Percentiles rank a stretch among this genome's conserved stretches.
Evolutionary conservation across 176 grass and related monocot species (phyloP).

Genomic region (Oryza officinalis): DNA sequence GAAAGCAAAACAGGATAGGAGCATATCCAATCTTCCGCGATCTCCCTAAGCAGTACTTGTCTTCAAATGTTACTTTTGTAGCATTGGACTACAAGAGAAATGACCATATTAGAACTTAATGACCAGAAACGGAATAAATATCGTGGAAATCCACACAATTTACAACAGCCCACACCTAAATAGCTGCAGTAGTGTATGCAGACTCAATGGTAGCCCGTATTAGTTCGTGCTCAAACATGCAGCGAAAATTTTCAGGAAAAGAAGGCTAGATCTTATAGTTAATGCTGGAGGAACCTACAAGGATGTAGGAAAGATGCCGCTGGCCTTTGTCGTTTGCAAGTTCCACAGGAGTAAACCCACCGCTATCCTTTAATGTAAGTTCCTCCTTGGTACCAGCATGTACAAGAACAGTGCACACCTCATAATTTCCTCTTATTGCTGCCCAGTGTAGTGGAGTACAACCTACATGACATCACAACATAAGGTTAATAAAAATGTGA

Average conservation of each 20-base stretch:
- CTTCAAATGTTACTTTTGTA: constrained; percentile 75
- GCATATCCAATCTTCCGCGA: constrained; percentile 76
- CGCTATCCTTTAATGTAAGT: constrained; percentile 72
- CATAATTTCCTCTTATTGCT: constrained; percentile 80
- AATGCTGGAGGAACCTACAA: constrained; percentile 66
- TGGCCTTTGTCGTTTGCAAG: constrained; percentile 89
- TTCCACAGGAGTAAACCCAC: constrained; percentile 82
- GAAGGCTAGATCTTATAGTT: constrained; percentile 7
- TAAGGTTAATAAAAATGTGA: constrained; percentile 4
- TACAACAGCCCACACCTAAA: constrained; percentile 22
- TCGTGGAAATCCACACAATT: constrained; percentile 16
- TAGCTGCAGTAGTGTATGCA: constrained; percentile 14
- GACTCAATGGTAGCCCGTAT: background rate
- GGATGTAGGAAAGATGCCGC: constrained; percentile 77
- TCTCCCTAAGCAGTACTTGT: constrained; percentile 65
- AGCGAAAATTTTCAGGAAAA: constrained; percentile 11
- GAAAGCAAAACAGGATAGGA: constrained; percentile 62
- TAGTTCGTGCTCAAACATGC: background rate
- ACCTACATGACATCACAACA: constrained; percentile 57
- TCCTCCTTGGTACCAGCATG: constrained; percentile 87
- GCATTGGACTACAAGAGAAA: constrained; percentile 76
- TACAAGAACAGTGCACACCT: constrained; percentile 88
- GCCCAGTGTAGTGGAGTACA: constrained; percentile 97
- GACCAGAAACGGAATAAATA: constrained; percentile 10
- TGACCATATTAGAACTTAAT: constrained; percentile 7